phyloP scores from a whole-genome alignment of 768 basidiomycete species.

The Leccinum fibrillosum region DNA sequence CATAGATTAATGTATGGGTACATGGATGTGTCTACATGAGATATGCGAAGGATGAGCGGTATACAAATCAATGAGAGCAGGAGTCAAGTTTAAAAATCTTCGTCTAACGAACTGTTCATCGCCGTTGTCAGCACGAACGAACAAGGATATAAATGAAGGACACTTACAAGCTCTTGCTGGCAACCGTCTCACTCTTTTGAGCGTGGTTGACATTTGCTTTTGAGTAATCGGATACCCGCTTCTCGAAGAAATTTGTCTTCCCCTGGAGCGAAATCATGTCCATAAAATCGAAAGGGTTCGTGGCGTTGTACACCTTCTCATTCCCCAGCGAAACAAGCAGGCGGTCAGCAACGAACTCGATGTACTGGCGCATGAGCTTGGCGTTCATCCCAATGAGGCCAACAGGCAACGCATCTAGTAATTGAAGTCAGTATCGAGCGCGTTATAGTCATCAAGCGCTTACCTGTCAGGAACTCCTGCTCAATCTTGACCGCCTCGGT shows the following conservation, averaged over 20 bases:
- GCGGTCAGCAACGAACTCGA: slow-evolving; percentile 87
- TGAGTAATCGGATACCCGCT: slow-evolving; percentile 79
- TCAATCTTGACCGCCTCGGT: slow-evolving; percentile 72
- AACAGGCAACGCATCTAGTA: slow-evolving; percentile 77
- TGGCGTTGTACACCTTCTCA: slow-evolving; percentile 65
- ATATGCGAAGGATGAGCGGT: slow-evolving; percentile 4
- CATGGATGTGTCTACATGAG: slow-evolving; percentile 8
- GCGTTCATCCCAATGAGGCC: slow-evolving; percentile 89
- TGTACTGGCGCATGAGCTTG: slow-evolving; percentile 84
- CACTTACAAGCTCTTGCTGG: slow-evolving; percentile 39
- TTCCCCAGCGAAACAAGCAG: slow-evolving; percentile 81
- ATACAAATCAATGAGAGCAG: neutral
- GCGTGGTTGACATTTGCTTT: slow-evolving; percentile 56
- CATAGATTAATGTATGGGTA: slow-evolving; percentile 10
- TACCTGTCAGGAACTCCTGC: slow-evolving; percentile 81
- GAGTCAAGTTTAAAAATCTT: slow-evolving; percentile 34
- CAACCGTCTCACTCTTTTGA: slow-evolving; percentile 21
- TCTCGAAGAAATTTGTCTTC: slow-evolving; percentile 86
- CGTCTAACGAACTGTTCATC: slow-evolving; percentile 35
- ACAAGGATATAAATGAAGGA: neutral
- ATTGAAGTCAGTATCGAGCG: neutral
- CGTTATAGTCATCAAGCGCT: neutral
- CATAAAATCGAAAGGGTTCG: slow-evolving; percentile 91
- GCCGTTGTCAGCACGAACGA: neutral
- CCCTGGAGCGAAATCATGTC: slow-evolving; percentile 92